phyloP scores from a whole-genome alignment of 345 rosid genomes.

The Geranium brycei region DNA sequence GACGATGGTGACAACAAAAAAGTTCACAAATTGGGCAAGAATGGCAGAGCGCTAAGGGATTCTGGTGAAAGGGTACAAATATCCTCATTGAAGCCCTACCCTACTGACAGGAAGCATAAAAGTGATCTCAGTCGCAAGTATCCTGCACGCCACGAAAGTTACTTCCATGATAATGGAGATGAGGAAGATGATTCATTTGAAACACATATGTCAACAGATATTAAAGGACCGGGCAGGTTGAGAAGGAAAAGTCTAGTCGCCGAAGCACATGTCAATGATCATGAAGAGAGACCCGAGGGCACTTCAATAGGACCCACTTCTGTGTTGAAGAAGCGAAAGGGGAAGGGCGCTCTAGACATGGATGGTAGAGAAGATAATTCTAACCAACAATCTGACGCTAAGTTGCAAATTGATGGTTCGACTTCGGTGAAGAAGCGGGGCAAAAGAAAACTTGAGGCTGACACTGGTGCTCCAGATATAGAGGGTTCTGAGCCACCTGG shows the following conservation, averaged over 20 bases:
- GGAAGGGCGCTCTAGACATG: slow-evolving; percentile 30
- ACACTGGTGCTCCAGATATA: slow-evolving; percentile 30
- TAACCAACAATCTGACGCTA: slow-evolving; percentile 18
- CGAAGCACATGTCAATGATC: slow-evolving; percentile 29
- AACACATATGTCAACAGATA: slow-evolving; percentile 27
- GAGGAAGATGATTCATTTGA: slow-evolving; percentile 42
- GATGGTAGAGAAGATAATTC: slow-evolving; percentile 35
- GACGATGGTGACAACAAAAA: slow-evolving; percentile 26
- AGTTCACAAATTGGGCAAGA: slow-evolving; percentile 27
- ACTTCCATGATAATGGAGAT: slow-evolving; percentile 14
- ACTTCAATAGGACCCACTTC: slow-evolving; percentile 42
- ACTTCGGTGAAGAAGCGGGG: slow-evolving; percentile 49
- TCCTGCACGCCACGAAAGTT: neutral
- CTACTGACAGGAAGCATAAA: slow-evolving; percentile 42
- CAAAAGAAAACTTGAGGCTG: slow-evolving; percentile 53
- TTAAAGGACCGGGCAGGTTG: slow-evolving; percentile 22
- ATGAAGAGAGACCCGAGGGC: slow-evolving; percentile 41
- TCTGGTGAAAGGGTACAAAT: slow-evolving; percentile 29
- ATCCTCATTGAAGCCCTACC: slow-evolving; percentile 30
- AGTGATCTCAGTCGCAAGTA: slow-evolving; percentile 16
- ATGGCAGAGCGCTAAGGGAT: slow-evolving; percentile 39
- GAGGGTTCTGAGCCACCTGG: slow-evolving; percentile 40
- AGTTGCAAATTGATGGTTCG: slow-evolving; percentile 34
- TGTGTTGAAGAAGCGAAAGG: slow-evolving; percentile 51
- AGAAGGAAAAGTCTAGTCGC: slow-evolving; percentile 39